phyloP scores from a whole-genome alignment of 768 basidiomycete species.

The Tricholomella constricta region DNA sequence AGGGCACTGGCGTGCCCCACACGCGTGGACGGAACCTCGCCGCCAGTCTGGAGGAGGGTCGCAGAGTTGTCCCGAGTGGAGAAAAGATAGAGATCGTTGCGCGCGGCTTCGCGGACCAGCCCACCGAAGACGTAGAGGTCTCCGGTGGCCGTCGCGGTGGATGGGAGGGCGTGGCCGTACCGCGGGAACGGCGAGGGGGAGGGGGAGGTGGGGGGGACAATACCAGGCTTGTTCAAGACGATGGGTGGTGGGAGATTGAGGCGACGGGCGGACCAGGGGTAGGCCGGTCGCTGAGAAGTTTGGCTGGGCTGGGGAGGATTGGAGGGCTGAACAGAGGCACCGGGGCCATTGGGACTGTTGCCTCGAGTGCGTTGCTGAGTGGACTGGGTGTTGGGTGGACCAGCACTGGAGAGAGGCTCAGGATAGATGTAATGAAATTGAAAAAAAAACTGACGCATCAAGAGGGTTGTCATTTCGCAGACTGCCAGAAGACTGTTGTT shows the following conservation, averaged over 20 bases:
- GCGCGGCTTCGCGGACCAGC: constrained; percentile 85
- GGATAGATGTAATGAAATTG: not conserved
- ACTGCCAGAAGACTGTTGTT: constrained; percentile 22
- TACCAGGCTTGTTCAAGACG: constrained; percentile 62
- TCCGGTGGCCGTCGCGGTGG: constrained; percentile 72
- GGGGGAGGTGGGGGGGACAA: constrained; percentile 61
- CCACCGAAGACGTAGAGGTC: constrained; percentile 98
- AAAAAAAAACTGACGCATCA: constrained; percentile 37
- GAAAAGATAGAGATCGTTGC: constrained; percentile 94
- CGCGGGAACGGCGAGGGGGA: constrained; percentile 93
- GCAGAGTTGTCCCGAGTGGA: constrained; percentile 78
- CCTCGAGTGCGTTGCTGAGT: constrained; percentile 21
- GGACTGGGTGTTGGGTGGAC: constrained; percentile 7
- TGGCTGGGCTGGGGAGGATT: constrained; percentile 18
- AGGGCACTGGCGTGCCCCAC: constrained; percentile 98
- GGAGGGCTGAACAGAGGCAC: constrained; percentile 8
- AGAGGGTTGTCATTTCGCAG: constrained; percentile 17
- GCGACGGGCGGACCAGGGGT: constrained; percentile 82
- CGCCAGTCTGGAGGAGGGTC: constrained; percentile 81
- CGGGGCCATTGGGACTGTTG: constrained; percentile 21
- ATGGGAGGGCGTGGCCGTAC: constrained; percentile 92
- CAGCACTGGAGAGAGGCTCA: not conserved
- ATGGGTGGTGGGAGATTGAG: constrained; percentile 70
- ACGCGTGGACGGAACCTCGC: constrained; percentile 84
- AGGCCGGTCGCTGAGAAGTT: constrained; percentile 54